Base-by-base conservation (phyloP, 257 asterid species). In the Lantana camara region DNA sequence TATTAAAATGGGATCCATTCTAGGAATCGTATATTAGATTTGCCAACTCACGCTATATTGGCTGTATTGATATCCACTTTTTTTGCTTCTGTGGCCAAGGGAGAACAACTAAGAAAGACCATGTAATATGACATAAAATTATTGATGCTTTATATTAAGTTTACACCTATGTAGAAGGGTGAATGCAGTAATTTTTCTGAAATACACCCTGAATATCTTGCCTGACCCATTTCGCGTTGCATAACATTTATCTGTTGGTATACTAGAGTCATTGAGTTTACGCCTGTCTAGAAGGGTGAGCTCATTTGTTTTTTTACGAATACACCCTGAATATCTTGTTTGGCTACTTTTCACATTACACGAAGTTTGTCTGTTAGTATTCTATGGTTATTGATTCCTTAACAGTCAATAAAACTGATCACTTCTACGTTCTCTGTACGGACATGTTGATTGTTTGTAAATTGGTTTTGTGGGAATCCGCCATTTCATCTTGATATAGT, bases 61-160 rank as follows among this genome's bases (percentile, higher is more conserved):
- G 52, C 4, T 3, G 30, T 16, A 19, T 34, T 15, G 51, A 4
- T 51, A 3, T 15, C 17, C 55, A n/a, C n/a, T 19, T 29, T 42
- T 66, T 30, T 53, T 5, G 21, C 55, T 40, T 55, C 46, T 41
- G 32, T 24, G 63, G 40, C 15, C 44, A 40, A 50, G 17, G 49
- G 41, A 16, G 24, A 12, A 15, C 15, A 49, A 23, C 14, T 23
- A 1, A 49, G 37, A 59, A 20, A 12, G 52, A 37, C 10, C 22
- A 50, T 50, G 49, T 50, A 27, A 47, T 12, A 27, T 4, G 47
- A 30, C 30, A 37, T 64, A 38, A 10, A 17, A 8, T 17, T n/a
- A n/a, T n/a, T 4, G 13, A 37, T 57, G 19, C 46, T 60, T 6
- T 23, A 23, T 50, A 2, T 64, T 51, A 24, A 27, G 6, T 66